Base-by-base conservation (phyloP, 805 yeast genomes). In the Diddensiella santjacobensis region DNA sequence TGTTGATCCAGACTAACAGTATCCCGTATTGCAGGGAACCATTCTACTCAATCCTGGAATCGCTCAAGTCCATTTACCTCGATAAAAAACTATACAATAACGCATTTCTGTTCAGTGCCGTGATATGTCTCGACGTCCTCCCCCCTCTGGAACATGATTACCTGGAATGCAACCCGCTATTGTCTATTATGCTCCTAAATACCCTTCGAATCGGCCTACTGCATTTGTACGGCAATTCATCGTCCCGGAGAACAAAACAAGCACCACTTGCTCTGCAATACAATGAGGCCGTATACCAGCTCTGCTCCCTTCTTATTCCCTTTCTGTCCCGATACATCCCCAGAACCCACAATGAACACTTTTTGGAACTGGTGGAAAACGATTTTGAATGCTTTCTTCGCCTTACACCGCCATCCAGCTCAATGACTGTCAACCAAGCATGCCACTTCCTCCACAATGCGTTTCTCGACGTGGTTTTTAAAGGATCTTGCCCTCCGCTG, bases 1-100 rank as follows among this genome's bases (percentile, higher is more conserved):
- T 35, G 38, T 15, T 35, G 38, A 10, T 35, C 10, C 38, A n/a
- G 18, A 35, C 38, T 8, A 17, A 35, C 20, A 8, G 15, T 13
- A 35, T 35, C 10, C 38, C 38, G 38, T 35, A 35, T 17, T 35
- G 38, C 38, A 8, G 38, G 15, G 38, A 35, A 17, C 38, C 38
- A 6, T 35, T 35, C 18, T 35, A 35, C 18, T 35, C 38, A 17
- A 35, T 35, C 6, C 18, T 35, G 20, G 38, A 35, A 35, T 17
- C 20, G 38, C 18, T 35, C 10, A 35, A 35, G 20, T 8, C 38
- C 20, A 35, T 35, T 6, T 35, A 35, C 18, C 38, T 35, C 18
- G 38, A 35, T 8, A 35, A 35, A 17, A 13, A 17, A 35, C 38
- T 35, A 13, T 35, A n/a, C 38, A 35, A 35, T 8, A 35, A 35